Conservation (phyloP, 495 filamentous ascomycete genomes). For the Elaphomyces granulatus region DNA sequence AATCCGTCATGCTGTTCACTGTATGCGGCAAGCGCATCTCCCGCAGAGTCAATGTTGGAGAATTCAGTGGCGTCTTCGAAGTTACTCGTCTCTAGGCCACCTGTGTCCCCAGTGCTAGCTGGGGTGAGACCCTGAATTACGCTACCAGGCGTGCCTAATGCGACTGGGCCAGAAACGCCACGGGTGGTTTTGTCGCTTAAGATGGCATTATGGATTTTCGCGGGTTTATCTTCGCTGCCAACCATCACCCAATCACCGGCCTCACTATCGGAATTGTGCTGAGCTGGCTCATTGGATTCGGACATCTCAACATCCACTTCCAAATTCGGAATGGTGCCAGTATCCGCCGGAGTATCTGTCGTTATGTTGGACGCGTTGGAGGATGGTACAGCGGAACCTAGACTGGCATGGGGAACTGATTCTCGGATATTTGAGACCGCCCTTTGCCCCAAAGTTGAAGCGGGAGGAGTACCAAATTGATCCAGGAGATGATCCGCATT, state of each 20-base stretch:
- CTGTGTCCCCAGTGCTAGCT: constrained; percentile 12
- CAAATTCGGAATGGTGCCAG: constrained; percentile 26
- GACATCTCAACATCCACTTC: constrained; percentile 36
- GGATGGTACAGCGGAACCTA: not conserved
- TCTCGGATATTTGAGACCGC: constrained; percentile 1
- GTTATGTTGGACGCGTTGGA: not conserved
- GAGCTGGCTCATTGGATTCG: constrained; percentile 12
- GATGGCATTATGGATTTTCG: constrained; percentile 11
- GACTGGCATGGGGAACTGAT: not conserved
- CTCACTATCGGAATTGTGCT: constrained; percentile 15
- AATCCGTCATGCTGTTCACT: constrained; percentile 37
- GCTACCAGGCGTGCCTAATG: constrained; percentile 17
- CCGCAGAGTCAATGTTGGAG: constrained; percentile 45
- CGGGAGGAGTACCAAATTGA: constrained; percentile 44
- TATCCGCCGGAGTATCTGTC: no score
- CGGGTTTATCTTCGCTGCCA: constrained; percentile 25
- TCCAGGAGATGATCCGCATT: constrained; percentile 47
- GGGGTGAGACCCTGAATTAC: constrained; percentile 16
- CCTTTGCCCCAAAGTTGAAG: constrained; percentile 31
- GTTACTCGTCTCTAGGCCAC: constrained; percentile 27
- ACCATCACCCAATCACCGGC: constrained; percentile 50
- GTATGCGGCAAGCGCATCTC: constrained; percentile 47
- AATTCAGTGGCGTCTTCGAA: constrained; percentile 34
- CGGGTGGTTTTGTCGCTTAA: constrained; percentile 6
- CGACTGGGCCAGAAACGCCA: constrained; percentile 8